These are phyloP conservation scores for Pichia cephalocereana DNA, from an alignment of 805 yeast species.

Conservation along the genomic window DNA sequence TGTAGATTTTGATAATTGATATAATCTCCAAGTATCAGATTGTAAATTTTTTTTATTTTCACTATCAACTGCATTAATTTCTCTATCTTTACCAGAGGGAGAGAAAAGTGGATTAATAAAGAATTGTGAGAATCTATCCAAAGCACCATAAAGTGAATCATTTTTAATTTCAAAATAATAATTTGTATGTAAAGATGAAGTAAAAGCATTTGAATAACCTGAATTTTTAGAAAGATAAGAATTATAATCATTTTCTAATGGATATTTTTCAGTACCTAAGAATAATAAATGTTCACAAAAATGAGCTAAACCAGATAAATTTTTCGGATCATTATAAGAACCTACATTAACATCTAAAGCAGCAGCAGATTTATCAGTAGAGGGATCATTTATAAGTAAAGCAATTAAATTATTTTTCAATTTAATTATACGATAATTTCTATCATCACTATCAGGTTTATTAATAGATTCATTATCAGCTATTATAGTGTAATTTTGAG, in stretches of 20 bases:
- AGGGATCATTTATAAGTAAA: slow-evolving; percentile 56
- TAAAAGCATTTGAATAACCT: slow-evolving; percentile 88
- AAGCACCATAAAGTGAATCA: slow-evolving; percentile 71
- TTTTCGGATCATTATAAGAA: slow-evolving; percentile 57
- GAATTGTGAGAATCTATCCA: slow-evolving; percentile 89
- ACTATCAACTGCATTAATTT: slow-evolving; percentile 89
- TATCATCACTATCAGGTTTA: slow-evolving; percentile 57
- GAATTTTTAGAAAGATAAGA: slow-evolving; percentile 73
- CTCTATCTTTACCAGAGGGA: slow-evolving; percentile 73
- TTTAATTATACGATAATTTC: slow-evolving; percentile 60
- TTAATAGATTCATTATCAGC: slow-evolving; percentile 15
- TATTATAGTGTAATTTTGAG: slow-evolving; percentile 6
- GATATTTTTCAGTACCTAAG: slow-evolving; percentile 74
- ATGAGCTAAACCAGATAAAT: slow-evolving; percentile 69
- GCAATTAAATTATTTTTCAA: slow-evolving; percentile 51
- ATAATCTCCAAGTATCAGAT: slow-evolving; percentile 79
- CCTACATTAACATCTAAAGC: slow-evolving; percentile 75
- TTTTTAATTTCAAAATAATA: slow-evolving; percentile 80
- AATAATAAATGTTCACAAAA: slow-evolving; percentile 66
- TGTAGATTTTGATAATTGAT: slow-evolving; percentile 71
- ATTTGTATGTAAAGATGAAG: slow-evolving; percentile 82
- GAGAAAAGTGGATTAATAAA: slow-evolving; percentile 78
- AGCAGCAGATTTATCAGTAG: slow-evolving; percentile 70
- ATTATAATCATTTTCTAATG: slow-evolving; percentile 64
- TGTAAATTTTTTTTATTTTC: slow-evolving; percentile 93